Evolutionary conservation across 805 yeast genomes (phyloP).

Genomic region (Candida caryicola): DNA sequence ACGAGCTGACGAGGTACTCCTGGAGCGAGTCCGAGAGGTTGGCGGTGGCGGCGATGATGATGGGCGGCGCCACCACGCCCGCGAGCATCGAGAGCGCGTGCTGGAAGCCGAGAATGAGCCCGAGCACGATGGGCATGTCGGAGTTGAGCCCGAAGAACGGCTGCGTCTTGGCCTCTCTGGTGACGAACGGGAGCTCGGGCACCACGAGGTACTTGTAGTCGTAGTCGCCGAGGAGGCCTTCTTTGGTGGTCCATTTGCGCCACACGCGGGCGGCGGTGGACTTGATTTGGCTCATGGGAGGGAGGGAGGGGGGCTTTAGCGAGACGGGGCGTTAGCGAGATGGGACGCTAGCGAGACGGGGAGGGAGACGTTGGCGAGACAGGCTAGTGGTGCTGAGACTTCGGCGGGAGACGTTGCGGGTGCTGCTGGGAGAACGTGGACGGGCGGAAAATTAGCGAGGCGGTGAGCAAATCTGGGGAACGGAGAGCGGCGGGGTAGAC

Average conservation of each 20-base stretch:
- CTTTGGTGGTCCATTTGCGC: conserved; percentile 63
- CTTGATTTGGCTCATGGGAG: conserved; percentile 12
- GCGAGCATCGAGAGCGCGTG: conserved; percentile 90
- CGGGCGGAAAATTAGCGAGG: too few relatives aligned
- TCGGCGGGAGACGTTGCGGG: too few relatives aligned
- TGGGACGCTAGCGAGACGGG: too few relatives aligned
- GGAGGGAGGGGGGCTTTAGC: too few relatives aligned
- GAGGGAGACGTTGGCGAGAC: too few relatives aligned
- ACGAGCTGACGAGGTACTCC: conserved; percentile 37
- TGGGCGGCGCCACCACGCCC: conserved; percentile 82
- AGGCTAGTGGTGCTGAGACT: too few relatives aligned
- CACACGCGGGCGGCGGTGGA: conserved; percentile 18
- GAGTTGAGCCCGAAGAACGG: conserved; percentile 83
- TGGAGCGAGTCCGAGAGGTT: conserved; percentile 46
- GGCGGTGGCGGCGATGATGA: conserved; percentile 65
- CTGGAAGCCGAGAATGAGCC: conserved; percentile 78
- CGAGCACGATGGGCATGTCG: conserved; percentile 78
- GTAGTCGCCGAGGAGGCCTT: conserved; percentile 84
- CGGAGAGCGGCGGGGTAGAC: too few relatives aligned
- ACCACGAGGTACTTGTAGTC: conserved; percentile 77
- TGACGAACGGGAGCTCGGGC: conserved; percentile 72
- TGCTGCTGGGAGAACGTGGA: too few relatives aligned
- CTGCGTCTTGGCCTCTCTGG: conserved; percentile 48
- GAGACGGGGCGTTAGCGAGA: background rate
- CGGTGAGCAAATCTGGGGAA: too few relatives aligned